phyloP scores from a whole-genome alignment of 2,329 filamentous ascomycete genomes.

The Verticillium albo-atrum region DNA sequence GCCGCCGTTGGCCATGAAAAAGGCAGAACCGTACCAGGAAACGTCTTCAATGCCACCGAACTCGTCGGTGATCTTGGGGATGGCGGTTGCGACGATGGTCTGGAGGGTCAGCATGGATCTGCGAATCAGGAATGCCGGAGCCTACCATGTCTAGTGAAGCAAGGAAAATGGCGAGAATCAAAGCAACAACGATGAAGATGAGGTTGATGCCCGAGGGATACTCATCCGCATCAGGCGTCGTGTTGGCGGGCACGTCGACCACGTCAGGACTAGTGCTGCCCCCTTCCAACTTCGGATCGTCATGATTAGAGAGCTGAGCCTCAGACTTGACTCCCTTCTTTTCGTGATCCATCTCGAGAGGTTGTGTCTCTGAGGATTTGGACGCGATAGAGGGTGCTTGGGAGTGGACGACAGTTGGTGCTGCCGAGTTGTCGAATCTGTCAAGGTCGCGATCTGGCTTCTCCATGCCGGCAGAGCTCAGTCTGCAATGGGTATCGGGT shows the following conservation, averaged over 20 bases:
- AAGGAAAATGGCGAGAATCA: slow-evolving; percentile 33
- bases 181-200: slow-evolving; percentile 28
- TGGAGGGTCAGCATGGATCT: slow-evolving; percentile 10
- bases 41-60: slow-evolving; percentile 41
- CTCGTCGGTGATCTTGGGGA: slow-evolving; percentile 36
- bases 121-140: no score
- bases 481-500: no score
- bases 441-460: neutral
- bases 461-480: neutral
- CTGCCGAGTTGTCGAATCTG: neutral
- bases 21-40: slow-evolving; percentile 44
- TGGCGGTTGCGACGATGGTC: slow-evolving; percentile 38
- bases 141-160: slow-evolving; percentile 30
- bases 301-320: neutral
- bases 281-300: neutral
- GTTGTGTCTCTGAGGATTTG: neutral
- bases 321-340: neutral
- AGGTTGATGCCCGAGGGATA: slow-evolving; percentile 18
- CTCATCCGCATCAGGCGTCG: neutral
- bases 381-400: neutral
- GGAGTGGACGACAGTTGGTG: neutral
- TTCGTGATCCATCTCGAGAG: neutral
- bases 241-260: neutral
- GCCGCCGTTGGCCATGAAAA: slow-evolving; percentile 34
- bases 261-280: no score